These are phyloP conservation scores for Fusarium vanettenii DNA, from an alignment of 2,329 filamentous ascomycete species.

Conservation along the genomic window DNA sequence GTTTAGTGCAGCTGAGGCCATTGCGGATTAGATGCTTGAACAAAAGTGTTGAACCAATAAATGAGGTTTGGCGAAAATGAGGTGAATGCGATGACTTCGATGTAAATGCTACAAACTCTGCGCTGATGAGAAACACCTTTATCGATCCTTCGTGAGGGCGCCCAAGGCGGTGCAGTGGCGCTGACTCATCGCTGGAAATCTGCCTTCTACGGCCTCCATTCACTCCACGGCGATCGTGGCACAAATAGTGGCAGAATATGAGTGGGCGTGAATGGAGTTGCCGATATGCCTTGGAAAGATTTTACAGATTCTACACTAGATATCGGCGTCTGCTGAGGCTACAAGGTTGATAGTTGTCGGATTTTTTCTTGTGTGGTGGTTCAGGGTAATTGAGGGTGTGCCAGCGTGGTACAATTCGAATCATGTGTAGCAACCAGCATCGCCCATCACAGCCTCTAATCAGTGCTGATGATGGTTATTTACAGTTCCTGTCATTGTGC, in stretches of 20 bases:
- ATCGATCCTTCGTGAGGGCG: not conserved
- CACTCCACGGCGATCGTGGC: not conserved
- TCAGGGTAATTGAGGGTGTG: not conserved
- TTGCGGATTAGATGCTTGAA: not conserved
- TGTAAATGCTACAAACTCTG: not conserved
- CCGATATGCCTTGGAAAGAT: not conserved
- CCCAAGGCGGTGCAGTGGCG: conserved; percentile 11
- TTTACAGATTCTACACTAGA: not conserved
- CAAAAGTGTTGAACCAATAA: not conserved
- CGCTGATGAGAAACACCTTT: conserved; percentile 5
- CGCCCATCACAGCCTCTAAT: not conserved
- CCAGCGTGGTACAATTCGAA: not conserved
- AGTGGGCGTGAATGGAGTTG: not conserved
- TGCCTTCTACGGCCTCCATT: not conserved
- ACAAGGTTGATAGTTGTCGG: not conserved
- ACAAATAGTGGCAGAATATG: conserved; percentile 5
- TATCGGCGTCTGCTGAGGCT: not conserved
- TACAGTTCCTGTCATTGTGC: not conserved
- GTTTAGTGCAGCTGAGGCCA: conserved; percentile 27
- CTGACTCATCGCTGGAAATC: conserved; percentile 25
- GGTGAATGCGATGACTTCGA: not conserved
- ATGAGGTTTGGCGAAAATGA: not conserved
- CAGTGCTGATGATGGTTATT: not conserved
- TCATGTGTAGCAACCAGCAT: not conserved
- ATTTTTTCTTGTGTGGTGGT: not conserved